Percentiles rank a stretch among this genome's conserved stretches.
Conservation (phyloP, 2,329 filamentous ascomycete species). For the Dactylella cylindrospora region DNA sequence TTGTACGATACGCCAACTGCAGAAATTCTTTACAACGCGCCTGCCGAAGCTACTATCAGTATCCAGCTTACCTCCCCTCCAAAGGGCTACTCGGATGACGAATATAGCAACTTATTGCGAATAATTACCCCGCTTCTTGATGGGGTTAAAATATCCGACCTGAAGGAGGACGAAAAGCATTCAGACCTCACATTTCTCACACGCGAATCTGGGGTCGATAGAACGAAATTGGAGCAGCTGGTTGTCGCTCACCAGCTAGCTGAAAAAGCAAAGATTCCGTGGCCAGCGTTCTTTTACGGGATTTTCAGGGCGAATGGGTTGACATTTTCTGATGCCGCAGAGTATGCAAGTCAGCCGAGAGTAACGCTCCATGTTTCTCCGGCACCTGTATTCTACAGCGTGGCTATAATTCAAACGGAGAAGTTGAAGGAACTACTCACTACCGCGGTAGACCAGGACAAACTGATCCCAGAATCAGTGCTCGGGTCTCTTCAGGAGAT, state of each 20-base stretch:
- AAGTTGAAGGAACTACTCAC: background rate
- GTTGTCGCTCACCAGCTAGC: background rate
- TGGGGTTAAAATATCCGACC: background rate
- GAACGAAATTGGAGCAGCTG: background rate
- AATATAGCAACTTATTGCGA: background rate
- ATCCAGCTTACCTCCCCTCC: background rate
- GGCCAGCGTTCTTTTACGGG: slow-evolving; percentile 1
- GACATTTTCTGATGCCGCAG: background rate
- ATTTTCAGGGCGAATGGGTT: background rate
- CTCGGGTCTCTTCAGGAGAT: background rate
- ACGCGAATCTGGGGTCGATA: background rate
- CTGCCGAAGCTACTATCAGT: background rate
- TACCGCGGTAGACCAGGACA: slow-evolving; percentile 1
- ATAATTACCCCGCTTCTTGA: background rate
- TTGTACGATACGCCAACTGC: background rate
- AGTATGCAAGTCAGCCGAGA: background rate
- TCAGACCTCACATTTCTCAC: background rate
- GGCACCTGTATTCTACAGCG: background rate
- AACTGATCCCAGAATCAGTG: background rate
- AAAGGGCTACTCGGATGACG: slow-evolving; percentile 1
- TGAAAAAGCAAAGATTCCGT: background rate
- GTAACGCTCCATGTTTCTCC: background rate
- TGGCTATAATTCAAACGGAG: background rate
- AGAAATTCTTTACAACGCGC: slow-evolving; percentile 1
- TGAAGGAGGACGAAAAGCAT: background rate